Evolutionary conservation across 495 filamentous ascomycete genomes (phyloP).

Genomic region (Penicillium crystallinum): DNA sequence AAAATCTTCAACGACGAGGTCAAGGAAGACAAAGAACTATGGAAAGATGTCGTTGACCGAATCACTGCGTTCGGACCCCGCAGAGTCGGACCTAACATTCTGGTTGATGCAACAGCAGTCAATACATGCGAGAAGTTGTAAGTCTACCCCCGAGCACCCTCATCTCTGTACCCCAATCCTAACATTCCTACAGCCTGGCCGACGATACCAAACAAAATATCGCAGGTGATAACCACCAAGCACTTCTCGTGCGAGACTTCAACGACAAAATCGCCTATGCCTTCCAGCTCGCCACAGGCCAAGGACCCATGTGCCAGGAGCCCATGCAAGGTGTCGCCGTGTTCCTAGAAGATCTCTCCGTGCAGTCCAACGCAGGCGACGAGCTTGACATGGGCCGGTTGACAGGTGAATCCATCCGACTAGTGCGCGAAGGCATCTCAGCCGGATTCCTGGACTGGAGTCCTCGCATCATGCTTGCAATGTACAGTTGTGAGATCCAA

Average conservation of each 20-base stretch:
- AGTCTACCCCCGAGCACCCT: constrained; percentile 19
- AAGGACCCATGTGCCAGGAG: constrained; percentile 89
- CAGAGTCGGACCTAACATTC: constrained; percentile 79
- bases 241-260: constrained; percentile 66
- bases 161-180: background rate
- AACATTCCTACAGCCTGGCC: constrained; percentile 27
- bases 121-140: constrained; percentile 72
- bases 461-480: constrained; percentile 87
- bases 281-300: constrained; percentile 86
- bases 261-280: constrained; percentile 86
- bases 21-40: constrained; percentile 62
- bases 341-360: constrained; percentile 74
- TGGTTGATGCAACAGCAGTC: constrained; percentile 76
- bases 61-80: constrained; percentile 87
- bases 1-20: constrained; percentile 56
- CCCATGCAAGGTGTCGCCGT: constrained; percentile 91
- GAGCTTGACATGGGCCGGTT: constrained; percentile 74
- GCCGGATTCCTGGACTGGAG: constrained; percentile 94
- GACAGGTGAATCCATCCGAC: constrained; percentile 86
- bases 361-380: constrained; percentile 50
- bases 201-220: constrained; percentile 35
- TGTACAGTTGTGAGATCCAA: constrained; percentile 98
- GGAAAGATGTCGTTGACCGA: constrained; percentile 71
- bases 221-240: constrained; percentile 37
- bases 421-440: constrained; percentile 76